Percentiles rank a stretch among this genome's conserved stretches.
These are phyloP conservation scores for Boletus pseudopeckii DNA, from an alignment of 768 basidiomycete species.

Conservation along the genomic window DNA sequence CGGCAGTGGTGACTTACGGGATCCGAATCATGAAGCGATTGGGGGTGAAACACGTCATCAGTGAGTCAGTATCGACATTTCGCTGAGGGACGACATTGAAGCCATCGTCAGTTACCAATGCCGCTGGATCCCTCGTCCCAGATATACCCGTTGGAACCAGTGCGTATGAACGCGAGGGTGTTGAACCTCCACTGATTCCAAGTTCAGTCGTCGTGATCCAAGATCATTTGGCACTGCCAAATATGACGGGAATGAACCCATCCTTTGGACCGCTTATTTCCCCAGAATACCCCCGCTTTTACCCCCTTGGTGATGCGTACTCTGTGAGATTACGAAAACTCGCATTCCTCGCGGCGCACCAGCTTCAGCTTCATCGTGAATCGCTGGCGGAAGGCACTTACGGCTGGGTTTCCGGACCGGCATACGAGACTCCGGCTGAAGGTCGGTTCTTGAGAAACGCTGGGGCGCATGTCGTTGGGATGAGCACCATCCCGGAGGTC, in stretches of 20 bases:
- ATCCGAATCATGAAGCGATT: constrained; percentile 75
- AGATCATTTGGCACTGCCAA: constrained; percentile 82
- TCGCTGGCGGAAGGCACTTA: constrained; percentile 80
- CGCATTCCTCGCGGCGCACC: constrained; percentile 67
- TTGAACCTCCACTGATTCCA: constrained; percentile 7
- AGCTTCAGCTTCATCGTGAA: constrained; percentile 48
- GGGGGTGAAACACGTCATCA: constrained; percentile 72
- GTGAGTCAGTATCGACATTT: constrained; percentile 41
- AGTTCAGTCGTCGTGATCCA: constrained; percentile 72
- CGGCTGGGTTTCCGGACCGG: constrained; percentile 88
- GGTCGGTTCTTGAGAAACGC: constrained; percentile 69
- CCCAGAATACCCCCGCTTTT: constrained; percentile 64
- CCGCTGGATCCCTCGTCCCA: constrained; percentile 78
- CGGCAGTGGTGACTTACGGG: constrained; percentile 71
- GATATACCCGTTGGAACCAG: constrained; percentile 76
- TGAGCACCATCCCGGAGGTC: constrained; percentile 92
- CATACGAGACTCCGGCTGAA: constrained; percentile 87
- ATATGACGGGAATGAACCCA: constrained; percentile 73
- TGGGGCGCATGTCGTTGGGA: constrained; percentile 90
- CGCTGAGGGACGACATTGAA: not conserved
- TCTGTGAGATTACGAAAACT: constrained; percentile 65
- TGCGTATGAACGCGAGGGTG: constrained; percentile 34
- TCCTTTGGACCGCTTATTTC: constrained; percentile 69
- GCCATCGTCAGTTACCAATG: constrained; percentile 70
- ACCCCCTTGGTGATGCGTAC: constrained; percentile 83